Base-by-base conservation (phyloP, 768 basidiomycete species). In the Tylopilus balloui region DNA sequence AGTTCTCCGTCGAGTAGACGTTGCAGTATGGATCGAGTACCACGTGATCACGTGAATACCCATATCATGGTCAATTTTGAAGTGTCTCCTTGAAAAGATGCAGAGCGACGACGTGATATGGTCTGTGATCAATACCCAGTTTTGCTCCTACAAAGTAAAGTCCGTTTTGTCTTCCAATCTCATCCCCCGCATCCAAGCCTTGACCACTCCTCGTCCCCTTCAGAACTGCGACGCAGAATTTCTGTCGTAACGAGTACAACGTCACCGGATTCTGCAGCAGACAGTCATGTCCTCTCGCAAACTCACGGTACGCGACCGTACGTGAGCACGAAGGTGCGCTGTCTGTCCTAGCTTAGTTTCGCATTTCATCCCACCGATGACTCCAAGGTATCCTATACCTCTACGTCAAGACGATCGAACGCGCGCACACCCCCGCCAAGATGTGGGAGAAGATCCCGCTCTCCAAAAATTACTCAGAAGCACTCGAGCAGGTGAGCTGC, bases 141-240 rank as follows among this genome's bases (percentile, higher is more conserved):
- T 97, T 69, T 99, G 96, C 75, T 96, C 95, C 0, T 99, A 95
- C 71, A 98, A 97, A 88, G 94, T 99, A 77, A 98, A 95, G 95
- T 94, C 59, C 66, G 90, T 75, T 20, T 25, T 10, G n/a, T 39
- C 48, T 42, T 13, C 31, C 10, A 21, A 14, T 32, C 24, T 41
- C n/a, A 41, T 3, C 20, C n/a, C n/a, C 32, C 17, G 35, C 9
- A 34, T 40, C 55, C 53, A 45, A 58, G 45, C 15, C 24, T 34
- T 52, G 48, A 56, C 46, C 37, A 7, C 25, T 7, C 12, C 10
- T 7, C 7, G 8, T 13, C 10, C n/a, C 52, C 28, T 14, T 13
- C 66, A 95, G 93, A 69, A 95, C 95, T 1, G 75, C 83, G 2
- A 96, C 92, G 2, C 95, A 98, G 70, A 97, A 96, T 66, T 98